Base-by-base conservation (phyloP, 495 filamentous ascomycete species). In the Daldinia bambusicola region DNA sequence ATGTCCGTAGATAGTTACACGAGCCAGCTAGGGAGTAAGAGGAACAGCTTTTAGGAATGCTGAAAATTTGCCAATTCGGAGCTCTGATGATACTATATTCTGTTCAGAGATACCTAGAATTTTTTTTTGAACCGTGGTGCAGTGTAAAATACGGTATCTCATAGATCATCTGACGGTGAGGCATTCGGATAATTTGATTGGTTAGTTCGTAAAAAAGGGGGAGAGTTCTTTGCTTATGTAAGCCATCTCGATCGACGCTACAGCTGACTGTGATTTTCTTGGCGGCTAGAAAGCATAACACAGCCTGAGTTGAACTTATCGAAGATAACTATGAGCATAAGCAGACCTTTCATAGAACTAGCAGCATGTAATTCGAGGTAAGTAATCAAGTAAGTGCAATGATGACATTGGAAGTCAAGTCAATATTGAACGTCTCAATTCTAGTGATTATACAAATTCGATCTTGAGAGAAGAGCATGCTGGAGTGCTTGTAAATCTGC, bases 401-500 rank as follows among this genome's bases (percentile, higher is more conserved):
- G n/a, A 59, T 41, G 22, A 7, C 22, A 59, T n/a, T 26, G 26
- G 26, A 26, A 26, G 26, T 26, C 26, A 26, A 3, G 26, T 26
- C 26, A 43, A 5, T 53, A 26, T 34, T 22, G 32, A 8, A 34
- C 38, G 32, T 26, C 40, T 55, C 26, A 26, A 26, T 26, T 26
- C 26, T 34, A 48, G 3, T 6, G 40, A 20, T 30, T 30, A 56
- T 53, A 41, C 52, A 65, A 59, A 41, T n/a, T 66, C 8, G 37
- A 48, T 14, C 36, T 36, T 26, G 26, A 26, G 13, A 36, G 43
- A 2, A 7, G 41, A 45, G 12, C 38, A 12, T 58, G 30, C 26
- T 50, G n/a, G 58, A 14, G 20, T 58, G 38, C 32, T 30, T 2
- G 48, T 57, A 41, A 59, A 52, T 60, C n/a, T 53, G 20, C 34